These are phyloP conservation scores for Cucurbita maxima DNA, from an alignment of 306 rosid species.

Conservation along the genomic window DNA sequence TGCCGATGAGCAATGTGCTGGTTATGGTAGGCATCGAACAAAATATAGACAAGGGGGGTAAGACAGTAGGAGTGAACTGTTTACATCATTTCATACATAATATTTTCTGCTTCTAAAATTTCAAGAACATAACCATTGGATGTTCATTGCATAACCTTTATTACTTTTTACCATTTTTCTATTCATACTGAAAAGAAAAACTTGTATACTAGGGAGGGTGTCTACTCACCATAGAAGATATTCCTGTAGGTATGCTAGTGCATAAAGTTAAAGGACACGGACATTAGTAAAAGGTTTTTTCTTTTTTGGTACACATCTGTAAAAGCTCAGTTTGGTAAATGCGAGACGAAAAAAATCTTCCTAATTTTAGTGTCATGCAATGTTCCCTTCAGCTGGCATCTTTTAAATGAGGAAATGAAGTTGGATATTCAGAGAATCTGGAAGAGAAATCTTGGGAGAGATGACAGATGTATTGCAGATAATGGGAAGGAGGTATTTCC, in stretches of 20 bases:
- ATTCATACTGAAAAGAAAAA: neutral
- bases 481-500: conserved; percentile 77
- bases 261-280: neutral
- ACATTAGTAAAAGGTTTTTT: neutral
- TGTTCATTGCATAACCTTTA: neutral
- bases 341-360: neutral
- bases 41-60: conserved; percentile 74
- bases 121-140: neutral
- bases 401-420: conserved; percentile 79
- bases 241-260: neutral
- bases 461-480: conserved; percentile 90
- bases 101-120: neutral
- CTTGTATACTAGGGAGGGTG: neutral
- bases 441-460: conserved; percentile 98
- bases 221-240: neutral
- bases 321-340: neutral
- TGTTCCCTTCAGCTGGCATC: conserved; percentile 58
- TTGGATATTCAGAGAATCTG: conserved; percentile 94
- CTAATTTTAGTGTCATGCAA: conserved; percentile 8
- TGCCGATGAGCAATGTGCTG: conserved; percentile 99
- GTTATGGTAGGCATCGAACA: conserved; percentile 93
- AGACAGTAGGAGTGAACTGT: conserved; percentile 21
- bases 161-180: neutral
- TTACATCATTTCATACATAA: neutral
- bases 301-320: neutral